Base-by-base conservation (phyloP, 2,329 filamentous ascomycete genomes). In the Trichoderma oligosporum region DNA sequence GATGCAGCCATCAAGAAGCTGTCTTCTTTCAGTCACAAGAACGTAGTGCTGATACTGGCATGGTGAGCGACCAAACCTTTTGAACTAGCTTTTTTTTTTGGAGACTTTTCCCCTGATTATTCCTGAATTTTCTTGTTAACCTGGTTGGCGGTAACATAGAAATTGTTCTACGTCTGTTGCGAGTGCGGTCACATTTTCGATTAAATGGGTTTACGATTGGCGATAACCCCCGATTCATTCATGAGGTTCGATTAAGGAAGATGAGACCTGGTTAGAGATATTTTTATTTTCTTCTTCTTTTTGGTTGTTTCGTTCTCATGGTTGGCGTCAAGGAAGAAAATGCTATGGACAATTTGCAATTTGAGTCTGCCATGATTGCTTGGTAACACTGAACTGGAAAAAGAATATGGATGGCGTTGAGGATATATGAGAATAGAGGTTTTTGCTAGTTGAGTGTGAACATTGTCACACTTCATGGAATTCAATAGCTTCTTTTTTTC, bases 21-120 rank as follows among this genome's bases (percentile, higher is more conserved):
- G 95, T 99, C 60, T 99, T 96, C 78, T 99, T 99, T 79, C 94
- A 99, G 78, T 97, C 92, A 61, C 94, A 99, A 72, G 92, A 97
- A 78, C 88, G 94, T 74, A 96, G 88, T 65, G 90, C 91, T 47
- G 92, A 97, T 74, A 99, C 94, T 42, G 94, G 94, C 77, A 99
- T 99, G 94, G 94, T 97, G 75, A 80, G 88, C 36, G 42, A 46
- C 44, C 35, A 22, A 11, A 14, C 22, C 27, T 12, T 31, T 16
- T 25, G 29, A n/a, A n/a, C n/a, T n/a, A n/a, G n/a, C n/a, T n/a
- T n/a, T n/a, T n/a, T n/a, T n/a, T n/a, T n/a, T n/a, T n/a, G n/a
- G n/a, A n/a, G n/a, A n/a, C 6, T 14, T 29, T 7, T 11, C 27
- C 27, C 7, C 24, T 31, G 9, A 20, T 22, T 7, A 20, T 35